Percentiles rank a stretch among this genome's conserved stretches.
Evolutionary conservation across 2,329 filamentous ascomycete genomes (phyloP).

Genomic region (Rhinocladiella similis): DNA sequence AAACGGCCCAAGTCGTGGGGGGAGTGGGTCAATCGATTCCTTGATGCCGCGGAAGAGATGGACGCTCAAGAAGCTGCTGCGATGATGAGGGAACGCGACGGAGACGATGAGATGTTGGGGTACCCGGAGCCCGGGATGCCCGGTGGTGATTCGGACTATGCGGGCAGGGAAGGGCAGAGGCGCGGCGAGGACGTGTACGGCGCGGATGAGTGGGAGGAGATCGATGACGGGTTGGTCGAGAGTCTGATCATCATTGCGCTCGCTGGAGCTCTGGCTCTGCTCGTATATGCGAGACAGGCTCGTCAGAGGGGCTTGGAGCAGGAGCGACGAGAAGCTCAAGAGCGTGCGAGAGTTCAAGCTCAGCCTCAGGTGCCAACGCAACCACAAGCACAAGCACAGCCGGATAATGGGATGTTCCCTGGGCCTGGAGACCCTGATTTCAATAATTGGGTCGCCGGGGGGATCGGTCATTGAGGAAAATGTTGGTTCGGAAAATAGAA

Average conservation of each 20-base stretch:
- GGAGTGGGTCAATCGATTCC: constrained; percentile 86
- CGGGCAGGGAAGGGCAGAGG: constrained; percentile 12
- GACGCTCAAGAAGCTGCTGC: constrained; percentile 63
- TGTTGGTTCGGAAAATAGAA: neutral
- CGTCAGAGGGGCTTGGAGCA: constrained; percentile 59
- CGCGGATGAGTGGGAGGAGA: constrained; percentile 59
- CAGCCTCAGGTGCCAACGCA: constrained; percentile 5
- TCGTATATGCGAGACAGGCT: constrained; percentile 80
- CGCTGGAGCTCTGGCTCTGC: constrained; percentile 69
- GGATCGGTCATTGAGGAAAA: constrained; percentile 53
- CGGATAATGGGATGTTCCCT: constrained; percentile 63
- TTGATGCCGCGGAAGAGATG: constrained; percentile 69
- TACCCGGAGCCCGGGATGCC: constrained; percentile 53
- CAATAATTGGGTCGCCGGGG: constrained; percentile 67
- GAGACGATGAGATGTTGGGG: constrained; percentile 42
- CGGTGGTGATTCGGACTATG: constrained; percentile 43
- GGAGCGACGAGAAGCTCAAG: constrained; percentile 31
- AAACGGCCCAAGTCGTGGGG: constrained; percentile 74
- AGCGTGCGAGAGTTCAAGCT: constrained; percentile 34
- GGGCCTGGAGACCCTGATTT: constrained; percentile 67
- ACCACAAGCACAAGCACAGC: constrained; percentile 9
- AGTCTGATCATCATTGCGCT: constrained; percentile 80
- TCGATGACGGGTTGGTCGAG: constrained; percentile 79
- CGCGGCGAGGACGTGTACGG: constrained; percentile 39
- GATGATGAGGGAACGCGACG: constrained; percentile 40